Base-by-base conservation (phyloP, 2,329 filamentous ascomycete genomes). In the Didymella sp. region DNA sequence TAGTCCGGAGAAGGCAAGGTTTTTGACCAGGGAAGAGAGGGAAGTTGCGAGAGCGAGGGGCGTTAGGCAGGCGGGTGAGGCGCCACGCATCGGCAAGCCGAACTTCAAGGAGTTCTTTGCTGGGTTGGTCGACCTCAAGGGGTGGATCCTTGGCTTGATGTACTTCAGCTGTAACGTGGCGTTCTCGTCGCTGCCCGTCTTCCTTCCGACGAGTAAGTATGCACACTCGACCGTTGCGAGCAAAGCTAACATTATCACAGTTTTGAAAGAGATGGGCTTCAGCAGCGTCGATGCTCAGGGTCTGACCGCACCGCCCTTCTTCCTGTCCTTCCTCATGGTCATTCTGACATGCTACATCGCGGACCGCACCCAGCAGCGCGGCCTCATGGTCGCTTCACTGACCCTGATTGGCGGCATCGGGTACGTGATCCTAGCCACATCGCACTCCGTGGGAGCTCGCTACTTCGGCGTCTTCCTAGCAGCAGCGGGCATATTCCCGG, bases 231-330 rank as follows among this genome's bases (percentile, higher is more conserved):
- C 2, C 15, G 7, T 35, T 7, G 13, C 35, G 12, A 12, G 28
- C 4, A 2, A 33, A 6, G 30, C 48, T 57, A 35, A 57, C 25
- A 19, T 8, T 0, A 7, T 5, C 15, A n/a, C 27, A 57, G 48
- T 79, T 50, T 69, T 80, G 57, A 69, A 72, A 6, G 74, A 78
- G 51, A 89, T 92, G 86, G 89, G 89, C 9, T 91, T 88, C 74
- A 84, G 82, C 0, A 78, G 82, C 13, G 82, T 91, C 58, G 80
- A 86, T 56, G 87, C 89, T 0, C 89, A 92, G 74, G 89, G 89
- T 1, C 81, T 92, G 12, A 88, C 87, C 0, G 88, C 88, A 0
- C 89, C 89, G 1, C 88, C 89, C 0, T 91, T 89, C 72, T 85
- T 91, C 64, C 73, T 89, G 15, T 82, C 87, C 1, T 90, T 89